Evolutionary conservation across 202 grass and related monocot species (phyloP), one percentile per base, ranked within the genome.

Genomic region (Bolboschoenoplectus hybrid): DNA sequence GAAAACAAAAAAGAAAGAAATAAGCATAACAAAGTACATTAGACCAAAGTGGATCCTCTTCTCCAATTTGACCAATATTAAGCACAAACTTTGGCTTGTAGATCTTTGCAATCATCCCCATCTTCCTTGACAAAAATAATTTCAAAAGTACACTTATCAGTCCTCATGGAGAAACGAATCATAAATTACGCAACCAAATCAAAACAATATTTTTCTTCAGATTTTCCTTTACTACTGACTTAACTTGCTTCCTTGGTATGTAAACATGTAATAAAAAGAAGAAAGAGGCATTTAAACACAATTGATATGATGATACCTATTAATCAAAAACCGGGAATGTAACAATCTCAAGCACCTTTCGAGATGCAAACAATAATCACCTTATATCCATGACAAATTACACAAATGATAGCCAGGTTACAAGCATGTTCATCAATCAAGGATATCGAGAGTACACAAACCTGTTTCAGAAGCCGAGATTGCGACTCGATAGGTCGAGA

Each of bases 61-160:
- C 87, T 60, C 90, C 89, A 67, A 89, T 41, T 80, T 83, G 81
- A 87, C 87, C 89, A 90, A 92, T 71, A 85, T 94, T 60, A 70
- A 98, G 76, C 82, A 98, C 89, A 35, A 95, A 95, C 46, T 89
- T 93, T 57, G 88, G 93, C 39, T 86, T 74, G 86, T 95, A 90
- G 66, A 75, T 47, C 44, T 90, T 91, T 72, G 96, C 74, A 67
- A 82, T 58, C 73, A 40, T 85, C 43, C 80, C 84, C 93, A 98
- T 98, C 93, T 98, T 95, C 86, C 88, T 40, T 72, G 16, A 86
- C 44, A 66, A 63, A 10, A 58, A 88, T 14, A 63, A 80, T 80
- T 77, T 81, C 35, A 41, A 20, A 81, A 89, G 9, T 17, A 69
- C n/a, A 76, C 40, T 20, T 80, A 36, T 65, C 35, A 82, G 19